Evolutionary conservation across 331 rosid species (phyloP), one percentile per base, ranked within the genome.

Genomic region (Rhamnella rubrinervis): DNA sequence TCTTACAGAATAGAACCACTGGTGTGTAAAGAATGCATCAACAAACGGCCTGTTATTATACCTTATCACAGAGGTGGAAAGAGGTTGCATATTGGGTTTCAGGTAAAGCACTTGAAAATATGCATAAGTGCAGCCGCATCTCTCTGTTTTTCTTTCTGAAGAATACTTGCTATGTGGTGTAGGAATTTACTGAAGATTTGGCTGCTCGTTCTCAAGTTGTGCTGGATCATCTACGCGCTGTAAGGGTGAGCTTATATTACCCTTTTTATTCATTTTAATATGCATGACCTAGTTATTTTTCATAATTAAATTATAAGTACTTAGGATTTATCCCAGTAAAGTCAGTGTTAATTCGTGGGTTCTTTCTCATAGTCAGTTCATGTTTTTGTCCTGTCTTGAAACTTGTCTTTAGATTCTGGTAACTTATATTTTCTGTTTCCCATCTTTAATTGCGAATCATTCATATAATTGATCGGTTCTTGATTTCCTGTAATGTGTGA

Each of bases 41-140:
- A 74, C 75, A 75, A 83, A 71, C 89, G 96, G 0, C 97, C 99
- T 71, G 90, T 89, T 66, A 88, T 89, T 75, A 69, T 95, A 80
- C 97, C 99, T 2, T 95, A 91, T 70, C 99, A 95, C 82, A 87
- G 69, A 83, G 99, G 99, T 77, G 99, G 99, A 73, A 95, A 63
- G 81, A 86, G 99, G 82, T 82, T 95, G 88, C 96, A 95, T 77
- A 89, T 91, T 75, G 97, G 97, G 77, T 84, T 91, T 83, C 92
- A 92, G 87, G 98, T 91, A 74, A 66, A 67, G 55, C 64, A 39
- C 66, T 61, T 55, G 76, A 65, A 63, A 66, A 18, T 19, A 71
- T 56, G 17, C 44, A 35, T 70, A 76, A 59, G 51, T 57, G 9
- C 72, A 76, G 25, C 56, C 18, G 17, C 35, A 44, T 26, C 59